phyloP scores from a whole-genome alignment of 768 basidiomycete species.

The Clitopilus passeckerianus region DNA sequence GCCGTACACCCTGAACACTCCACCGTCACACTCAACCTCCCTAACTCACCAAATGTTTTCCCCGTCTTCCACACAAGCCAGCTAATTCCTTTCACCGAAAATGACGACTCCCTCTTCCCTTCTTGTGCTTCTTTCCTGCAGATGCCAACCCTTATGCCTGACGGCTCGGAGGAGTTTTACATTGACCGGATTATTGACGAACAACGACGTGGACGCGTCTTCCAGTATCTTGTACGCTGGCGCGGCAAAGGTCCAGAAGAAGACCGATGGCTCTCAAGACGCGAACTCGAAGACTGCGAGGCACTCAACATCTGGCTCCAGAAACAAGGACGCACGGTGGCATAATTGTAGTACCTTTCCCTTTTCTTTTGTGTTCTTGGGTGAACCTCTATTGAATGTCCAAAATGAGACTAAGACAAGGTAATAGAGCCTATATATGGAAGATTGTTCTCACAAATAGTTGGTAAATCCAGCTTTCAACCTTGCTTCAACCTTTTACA shows the following conservation, averaged over 20 bases:
- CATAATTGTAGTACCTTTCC: no score
- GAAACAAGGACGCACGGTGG: no score
- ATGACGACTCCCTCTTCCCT: conserved; percentile 26
- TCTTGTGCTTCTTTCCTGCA: conserved; percentile 9
- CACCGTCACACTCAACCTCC: conserved; percentile 23
- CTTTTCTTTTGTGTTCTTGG: no score
- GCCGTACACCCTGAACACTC: conserved; percentile 11
- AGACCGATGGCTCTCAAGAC: conserved; percentile 19
- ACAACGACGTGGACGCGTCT: conserved; percentile 11
- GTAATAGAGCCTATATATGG: no score
- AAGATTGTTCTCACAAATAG: no score
- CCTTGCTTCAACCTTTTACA: no score
- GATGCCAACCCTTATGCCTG: conserved; percentile 11
- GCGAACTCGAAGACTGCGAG: conserved; percentile 14
- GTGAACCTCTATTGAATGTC: no score
- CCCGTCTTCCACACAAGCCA: conserved; percentile 29
- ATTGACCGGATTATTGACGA: conserved; percentile 21
- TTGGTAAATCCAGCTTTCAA: no score
- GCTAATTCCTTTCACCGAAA: conserved; percentile 19
- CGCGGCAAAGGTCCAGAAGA: conserved; percentile 15
- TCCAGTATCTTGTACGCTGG: conserved; percentile 25
- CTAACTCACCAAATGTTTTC: conserved; percentile 15
- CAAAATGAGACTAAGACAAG: no score
- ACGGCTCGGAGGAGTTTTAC: conserved; percentile 18
- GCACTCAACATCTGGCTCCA: conserved; percentile 14